Percentiles rank a stretch among this genome's conserved stretches.
These are phyloP conservation scores for Saccharomycopsis selenospora DNA, from an alignment of 805 yeast genomes.

Conservation along the genomic window DNA sequence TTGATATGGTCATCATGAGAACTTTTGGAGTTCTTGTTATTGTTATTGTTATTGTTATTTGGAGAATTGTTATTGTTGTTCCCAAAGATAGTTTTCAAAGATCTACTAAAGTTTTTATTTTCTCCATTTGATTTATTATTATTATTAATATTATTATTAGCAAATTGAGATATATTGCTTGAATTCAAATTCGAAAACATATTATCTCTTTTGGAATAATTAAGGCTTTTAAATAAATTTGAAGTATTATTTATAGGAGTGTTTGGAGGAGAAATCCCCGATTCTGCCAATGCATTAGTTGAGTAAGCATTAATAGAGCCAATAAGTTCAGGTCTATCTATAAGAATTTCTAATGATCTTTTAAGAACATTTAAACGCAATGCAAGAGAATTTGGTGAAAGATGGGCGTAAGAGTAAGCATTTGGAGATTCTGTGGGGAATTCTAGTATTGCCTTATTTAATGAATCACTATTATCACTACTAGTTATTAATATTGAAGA, in stretches of 20 bases:
- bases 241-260: constrained; percentile 16
- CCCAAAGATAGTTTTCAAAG: too few relatives aligned
- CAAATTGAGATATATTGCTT: too few relatives aligned
- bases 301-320: constrained; percentile 18
- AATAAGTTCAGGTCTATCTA: constrained; percentile 51
- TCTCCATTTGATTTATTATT: too few relatives aligned
- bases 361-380: constrained; percentile 67
- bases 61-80: background rate
- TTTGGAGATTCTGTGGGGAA: constrained; percentile 78
- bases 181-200: too few relatives aligned
- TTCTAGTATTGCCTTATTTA: constrained; percentile 34
- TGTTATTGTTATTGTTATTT: background rate
- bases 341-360: constrained; percentile 65
- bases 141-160: too few relatives aligned
- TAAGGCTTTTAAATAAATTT: constrained; percentile 5
- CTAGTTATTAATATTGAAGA: background rate
- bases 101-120: too few relatives aligned
- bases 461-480: background rate
- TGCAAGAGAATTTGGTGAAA: constrained; percentile 75
- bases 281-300: constrained; percentile 5
- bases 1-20: constrained; percentile 19
- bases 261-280: constrained; percentile 10
- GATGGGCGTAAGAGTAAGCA: constrained; percentile 76
- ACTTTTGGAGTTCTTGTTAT: background rate
- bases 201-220: too few relatives aligned